These are phyloP conservation scores for Tillandsia fasciculata DNA, from an alignment of 176 grass and related monocot species.

Conservation along the genomic window DNA sequence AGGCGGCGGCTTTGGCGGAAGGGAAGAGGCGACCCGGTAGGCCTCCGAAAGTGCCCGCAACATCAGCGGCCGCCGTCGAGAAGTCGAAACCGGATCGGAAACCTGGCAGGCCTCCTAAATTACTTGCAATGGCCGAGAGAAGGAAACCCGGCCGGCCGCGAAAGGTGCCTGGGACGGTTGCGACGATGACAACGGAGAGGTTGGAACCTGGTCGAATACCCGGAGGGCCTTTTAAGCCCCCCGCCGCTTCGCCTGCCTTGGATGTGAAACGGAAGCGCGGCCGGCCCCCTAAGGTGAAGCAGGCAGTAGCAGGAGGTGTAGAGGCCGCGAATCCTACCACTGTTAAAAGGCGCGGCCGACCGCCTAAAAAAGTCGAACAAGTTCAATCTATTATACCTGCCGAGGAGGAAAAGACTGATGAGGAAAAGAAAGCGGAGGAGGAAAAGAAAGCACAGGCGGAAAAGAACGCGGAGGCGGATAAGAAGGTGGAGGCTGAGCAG, in stretches of 20 bases:
- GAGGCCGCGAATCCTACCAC: background rate
- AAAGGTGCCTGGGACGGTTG: background rate
- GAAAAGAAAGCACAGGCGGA: background rate
- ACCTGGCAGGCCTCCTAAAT: background rate
- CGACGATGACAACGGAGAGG: background rate
- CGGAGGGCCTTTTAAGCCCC: background rate
- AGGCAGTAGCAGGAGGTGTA: too few relatives aligned
- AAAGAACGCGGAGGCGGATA: background rate
- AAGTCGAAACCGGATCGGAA: background rate
- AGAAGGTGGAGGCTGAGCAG: background rate
- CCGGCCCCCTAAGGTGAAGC: background rate
- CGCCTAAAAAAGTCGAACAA: background rate
- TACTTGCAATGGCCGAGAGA: background rate
- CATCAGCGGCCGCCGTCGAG: background rate
- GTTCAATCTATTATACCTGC: background rate
- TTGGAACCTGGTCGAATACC: background rate
- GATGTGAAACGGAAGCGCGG: background rate
- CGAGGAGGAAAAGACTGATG: background rate
- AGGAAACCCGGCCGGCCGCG: background rate
- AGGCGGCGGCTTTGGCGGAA: background rate
- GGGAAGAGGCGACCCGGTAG: background rate
- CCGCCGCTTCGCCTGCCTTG: background rate
- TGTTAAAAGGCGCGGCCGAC: background rate
- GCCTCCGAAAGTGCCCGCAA: background rate
- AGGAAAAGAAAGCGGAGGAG: background rate